A percentile compares a stretch with the other conserved stretches of the same genome.
Evolutionary conservation across 192 early-diverging fungal species (phyloP).

Genomic region (Entomortierella beljakovae): DNA sequence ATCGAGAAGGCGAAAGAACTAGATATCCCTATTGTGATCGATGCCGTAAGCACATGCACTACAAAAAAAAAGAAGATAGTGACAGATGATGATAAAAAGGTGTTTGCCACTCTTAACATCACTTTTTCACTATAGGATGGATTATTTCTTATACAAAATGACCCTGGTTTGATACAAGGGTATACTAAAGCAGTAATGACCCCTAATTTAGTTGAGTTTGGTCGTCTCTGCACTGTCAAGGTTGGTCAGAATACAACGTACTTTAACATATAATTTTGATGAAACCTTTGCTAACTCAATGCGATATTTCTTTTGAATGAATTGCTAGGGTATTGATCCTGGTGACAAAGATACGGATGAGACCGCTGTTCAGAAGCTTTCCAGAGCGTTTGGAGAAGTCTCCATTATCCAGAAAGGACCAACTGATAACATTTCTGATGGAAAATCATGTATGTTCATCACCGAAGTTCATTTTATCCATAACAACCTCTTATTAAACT

Average conservation of each 20-base stretch:
- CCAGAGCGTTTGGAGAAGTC: conserved; percentile 77
- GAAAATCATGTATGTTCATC: conserved; percentile 63
- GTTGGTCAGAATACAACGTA: conserved; percentile 26
- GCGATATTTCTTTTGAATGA: not conserved
- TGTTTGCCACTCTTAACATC: no score
- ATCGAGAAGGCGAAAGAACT: conserved; percentile 74
- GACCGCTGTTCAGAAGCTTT: conserved; percentile 19
- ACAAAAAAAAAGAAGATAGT: not conserved
- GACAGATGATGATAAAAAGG: no score
- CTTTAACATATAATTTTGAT: not conserved
- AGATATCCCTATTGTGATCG: conserved; percentile 83
- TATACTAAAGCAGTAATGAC: conserved; percentile 85
- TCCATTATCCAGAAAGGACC: conserved; percentile 86
- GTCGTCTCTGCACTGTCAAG: conserved; percentile 74
- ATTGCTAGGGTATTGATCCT: conserved; percentile 28
- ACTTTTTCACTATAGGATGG: conserved; percentile 70
- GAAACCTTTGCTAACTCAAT: not conserved
- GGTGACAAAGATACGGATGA: conserved; percentile 31
- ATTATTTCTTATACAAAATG: conserved; percentile 77
- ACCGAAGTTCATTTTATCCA: not conserved
- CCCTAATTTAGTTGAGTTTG: conserved; percentile 91
- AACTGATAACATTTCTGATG: conserved; percentile 82
- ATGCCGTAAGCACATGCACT: conserved; percentile 74
- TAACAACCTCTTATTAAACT: not conserved
- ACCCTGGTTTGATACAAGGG: conserved; percentile 77